These are phyloP conservation scores for Sclerotinia subarctica DNA, from an alignment of 2,329 filamentous ascomycete genomes.

Conservation along the genomic window DNA sequence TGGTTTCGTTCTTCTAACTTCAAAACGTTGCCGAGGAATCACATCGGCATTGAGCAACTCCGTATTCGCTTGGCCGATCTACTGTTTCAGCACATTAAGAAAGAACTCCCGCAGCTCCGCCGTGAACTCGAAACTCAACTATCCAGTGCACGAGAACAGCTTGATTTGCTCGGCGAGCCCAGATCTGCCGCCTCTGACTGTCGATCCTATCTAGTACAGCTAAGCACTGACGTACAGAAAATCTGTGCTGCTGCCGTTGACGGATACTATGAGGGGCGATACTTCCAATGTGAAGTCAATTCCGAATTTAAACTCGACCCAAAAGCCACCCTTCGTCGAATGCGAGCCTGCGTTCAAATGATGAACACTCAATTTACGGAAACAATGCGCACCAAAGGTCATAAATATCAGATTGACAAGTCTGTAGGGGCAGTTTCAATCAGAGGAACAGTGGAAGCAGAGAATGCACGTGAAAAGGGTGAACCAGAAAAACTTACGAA, in stretches of 20 bases:
- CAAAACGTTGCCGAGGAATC: conserved; percentile 29
- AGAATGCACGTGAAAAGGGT: background rate
- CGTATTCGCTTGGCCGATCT: conserved; percentile 31
- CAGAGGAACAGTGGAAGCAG: background rate
- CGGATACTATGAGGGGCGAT: conserved; percentile 38
- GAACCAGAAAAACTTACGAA: conserved; percentile 31
- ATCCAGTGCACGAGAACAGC: conserved; percentile 8
- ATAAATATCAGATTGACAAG: conserved; percentile 36
- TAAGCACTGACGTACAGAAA: conserved; percentile 36
- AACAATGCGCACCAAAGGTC: conserved; percentile 31
- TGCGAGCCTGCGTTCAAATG: conserved; percentile 37
- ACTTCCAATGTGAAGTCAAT: conserved; percentile 29
- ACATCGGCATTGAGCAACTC: conserved; percentile 33
- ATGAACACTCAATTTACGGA: conserved; percentile 36
- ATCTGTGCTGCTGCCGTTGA: conserved; percentile 37
- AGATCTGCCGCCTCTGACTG: conserved; percentile 28
- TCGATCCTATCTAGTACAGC: conserved; percentile 31
- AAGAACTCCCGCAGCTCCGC: conserved; percentile 34
- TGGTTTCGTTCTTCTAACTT: conserved; percentile 36
- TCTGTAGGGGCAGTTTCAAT: conserved; percentile 11
- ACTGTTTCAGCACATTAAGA: conserved; percentile 38
- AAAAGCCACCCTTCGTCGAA: conserved; percentile 25
- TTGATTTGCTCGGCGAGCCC: conserved; percentile 23
- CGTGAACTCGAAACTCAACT: conserved; percentile 28
- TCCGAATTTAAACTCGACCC: conserved; percentile 26